Evolutionary conservation across 2,329 filamentous ascomycete species (phyloP), one percentile per base, ranked within the genome.

Genomic region (Pseudocercospora cruenta): DNA sequence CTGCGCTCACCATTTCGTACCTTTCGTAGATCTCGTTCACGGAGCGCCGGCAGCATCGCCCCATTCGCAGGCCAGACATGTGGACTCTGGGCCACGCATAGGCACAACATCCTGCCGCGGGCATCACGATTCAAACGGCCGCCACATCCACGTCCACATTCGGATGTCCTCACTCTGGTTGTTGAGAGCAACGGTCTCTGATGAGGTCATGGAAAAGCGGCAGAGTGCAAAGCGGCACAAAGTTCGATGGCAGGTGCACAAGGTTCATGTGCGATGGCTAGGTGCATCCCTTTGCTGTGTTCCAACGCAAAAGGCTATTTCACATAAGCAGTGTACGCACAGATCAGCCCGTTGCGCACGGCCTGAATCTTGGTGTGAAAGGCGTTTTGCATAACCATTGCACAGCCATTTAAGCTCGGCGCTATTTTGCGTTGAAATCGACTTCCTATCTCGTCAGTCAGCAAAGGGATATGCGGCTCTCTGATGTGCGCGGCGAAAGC

Each of bases 171-270:
- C 14, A n/a, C 51, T 31, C 24, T 55, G 51, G 51, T 55, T 55
- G 51, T 55, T 55, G 51, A 55, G 51, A 14, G 51, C 51, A 55
- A 55, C 51, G 26, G 22, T 31, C 26, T 12, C 24, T 31, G 51
- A 55, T 55, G 51, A 33, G 10, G 26, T 55, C 26, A 24, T 55
- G 22, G 51, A 55, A 4, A n/a, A 33, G 51, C 24, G 21, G 1
- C 19, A 16, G 22, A 51, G 21, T 24, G 21, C 24, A 14, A 31
- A 55, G 51, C 51, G 51, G 66, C 47, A 68, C 64, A 66, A 49
- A 63, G 58, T 67, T 64, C 62, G 65, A 67, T 66, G 62, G 68
- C 67, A 64, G 66, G 64, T 49, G 58, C 39, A 68, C 68, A 70
- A 68, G 62, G 58, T 68, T 66, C 47, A 59, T 60, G 58, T 60